Conservation (phyloP, 371 early-diverging fungal genomes). For the Rhizomucor pusillus region DNA sequence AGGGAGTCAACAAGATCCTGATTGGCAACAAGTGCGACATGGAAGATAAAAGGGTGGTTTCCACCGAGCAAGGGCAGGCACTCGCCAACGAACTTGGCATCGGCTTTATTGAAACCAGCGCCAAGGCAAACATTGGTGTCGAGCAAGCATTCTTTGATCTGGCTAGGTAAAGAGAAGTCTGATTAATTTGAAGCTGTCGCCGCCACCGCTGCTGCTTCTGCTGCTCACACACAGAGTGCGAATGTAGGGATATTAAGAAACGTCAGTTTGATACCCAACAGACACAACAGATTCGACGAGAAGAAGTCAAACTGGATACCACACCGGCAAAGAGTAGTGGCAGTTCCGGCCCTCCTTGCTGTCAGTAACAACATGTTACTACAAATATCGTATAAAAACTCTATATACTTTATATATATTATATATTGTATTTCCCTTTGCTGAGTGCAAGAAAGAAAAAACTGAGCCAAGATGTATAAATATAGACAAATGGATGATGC, state of each 20-base stretch:
- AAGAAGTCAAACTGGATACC: slow-evolving; percentile 41
- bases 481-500: slow-evolving; percentile 1
- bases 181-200: not conserved
- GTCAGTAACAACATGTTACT: slow-evolving; percentile 12
- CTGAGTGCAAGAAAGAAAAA: too few species aligned
- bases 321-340: slow-evolving; percentile 24
- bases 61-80: slow-evolving; percentile 77
- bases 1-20: slow-evolving; percentile 96
- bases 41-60: slow-evolving; percentile 79
- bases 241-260: slow-evolving; percentile 47
- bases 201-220: not conserved
- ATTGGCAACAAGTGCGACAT: slow-evolving; percentile 99
- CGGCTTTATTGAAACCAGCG: slow-evolving; percentile 94
- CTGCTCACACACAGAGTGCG: not conserved
- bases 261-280: slow-evolving; percentile 52
- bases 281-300: slow-evolving; percentile 46
- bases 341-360: slow-evolving; percentile 22
- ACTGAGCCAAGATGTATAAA: too few species aligned
- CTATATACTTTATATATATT: too few species aligned
- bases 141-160: slow-evolving; percentile 97
- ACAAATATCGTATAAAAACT: too few species aligned
- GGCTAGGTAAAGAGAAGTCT: slow-evolving; percentile 67
- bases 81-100: slow-evolving; percentile 88
- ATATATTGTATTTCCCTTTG: too few species aligned
- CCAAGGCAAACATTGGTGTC: slow-evolving; percentile 96